Base-by-base conservation (phyloP, 2,329 filamentous ascomycete genomes). In the Aspergillus pseudoterreus region DNA sequence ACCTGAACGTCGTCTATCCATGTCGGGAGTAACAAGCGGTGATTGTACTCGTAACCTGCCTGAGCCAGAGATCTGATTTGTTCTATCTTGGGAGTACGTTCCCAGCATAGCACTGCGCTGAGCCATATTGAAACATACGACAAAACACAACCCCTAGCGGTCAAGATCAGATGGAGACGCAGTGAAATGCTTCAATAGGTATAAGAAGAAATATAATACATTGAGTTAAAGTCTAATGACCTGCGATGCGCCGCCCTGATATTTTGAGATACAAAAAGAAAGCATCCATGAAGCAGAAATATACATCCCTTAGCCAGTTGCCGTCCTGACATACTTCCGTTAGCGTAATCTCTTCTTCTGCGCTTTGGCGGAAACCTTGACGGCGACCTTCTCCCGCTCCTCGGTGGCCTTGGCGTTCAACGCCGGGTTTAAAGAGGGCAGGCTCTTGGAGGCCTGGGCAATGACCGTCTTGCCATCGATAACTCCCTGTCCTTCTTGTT, bases 401-500 rank as follows among this genome's bases (percentile, higher is more conserved):
- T 58, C 52, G 8, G 51, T 54, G 22, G 55, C 57, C 21, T 49
- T 48, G 9, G 61, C 59, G 32, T 57, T 59, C 50, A 67, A 55
- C 4, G 57, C 57, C 15, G 67, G 63, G 57, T 67, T 71, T 43
- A 72, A 53, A 10, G 61, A 54, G 8, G 71, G 70, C 36, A 72
- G 56, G 15, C 49, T 50, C 52, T 59, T 58, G 19, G 66, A 57
- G 3, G 71, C 71, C 19, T 69, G 50, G 4, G 63, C 60, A 43
- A 75, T 54, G 41, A 78, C 67, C 9, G 72, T 56, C 54, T 71
- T 71, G 36, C 71, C 70, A 45, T 79, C 76, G 50, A 79, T 75
- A n/a, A 92, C 70, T 44, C 88, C 57, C 52, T 68, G 66, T 15
- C 84, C 83, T 14, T 78, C 71, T 47, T 83, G 71, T 59, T 92